phyloP scores from a whole-genome alignment of 306 rosid genomes.

The Glycine soja region DNA sequence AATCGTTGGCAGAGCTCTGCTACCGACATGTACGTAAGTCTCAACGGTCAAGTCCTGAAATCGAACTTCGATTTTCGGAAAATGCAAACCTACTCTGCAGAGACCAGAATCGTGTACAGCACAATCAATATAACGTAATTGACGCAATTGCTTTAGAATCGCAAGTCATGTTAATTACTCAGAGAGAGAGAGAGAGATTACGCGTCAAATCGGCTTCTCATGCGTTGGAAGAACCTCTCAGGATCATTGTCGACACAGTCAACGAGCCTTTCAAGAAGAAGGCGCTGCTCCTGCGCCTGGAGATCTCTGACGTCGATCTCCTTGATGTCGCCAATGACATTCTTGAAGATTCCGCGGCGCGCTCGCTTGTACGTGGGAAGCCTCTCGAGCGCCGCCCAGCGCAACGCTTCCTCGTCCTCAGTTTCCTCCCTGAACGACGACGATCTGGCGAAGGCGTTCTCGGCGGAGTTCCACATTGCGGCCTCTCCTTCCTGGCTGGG shows the following conservation, averaged over 20 bases:
- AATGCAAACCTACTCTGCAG: conserved; percentile 77
- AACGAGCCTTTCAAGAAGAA: conserved; percentile 69
- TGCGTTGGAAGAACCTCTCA: conserved; percentile 67
- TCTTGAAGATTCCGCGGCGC: conserved; percentile 80
- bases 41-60: conserved; percentile 80
- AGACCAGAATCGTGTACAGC: conserved; percentile 14
- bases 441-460: conserved; percentile 73
- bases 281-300: conserved; percentile 66
- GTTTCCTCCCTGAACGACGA: conserved; percentile 65
- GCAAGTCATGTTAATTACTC: too few relatives aligned
- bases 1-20: conserved; percentile 96
- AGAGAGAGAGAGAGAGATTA: conserved; percentile 38
- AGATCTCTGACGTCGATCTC: conserved; percentile 79
- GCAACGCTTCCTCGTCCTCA: conserved; percentile 85
- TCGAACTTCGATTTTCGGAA: conserved; percentile 97
- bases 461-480: conserved; percentile 88
- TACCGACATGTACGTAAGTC: conserved; percentile 89
- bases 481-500: not conserved
- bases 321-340: conserved; percentile 64
- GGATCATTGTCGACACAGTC: conserved; percentile 74
- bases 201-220: conserved; percentile 87
- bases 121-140: not conserved
- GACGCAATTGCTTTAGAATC: not conserved
- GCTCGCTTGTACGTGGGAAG: conserved; percentile 84
- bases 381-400: conserved; percentile 97